Conservation (phyloP, 352 stramenopile genomes). For the Aphanomyces cochlioides region DNA sequence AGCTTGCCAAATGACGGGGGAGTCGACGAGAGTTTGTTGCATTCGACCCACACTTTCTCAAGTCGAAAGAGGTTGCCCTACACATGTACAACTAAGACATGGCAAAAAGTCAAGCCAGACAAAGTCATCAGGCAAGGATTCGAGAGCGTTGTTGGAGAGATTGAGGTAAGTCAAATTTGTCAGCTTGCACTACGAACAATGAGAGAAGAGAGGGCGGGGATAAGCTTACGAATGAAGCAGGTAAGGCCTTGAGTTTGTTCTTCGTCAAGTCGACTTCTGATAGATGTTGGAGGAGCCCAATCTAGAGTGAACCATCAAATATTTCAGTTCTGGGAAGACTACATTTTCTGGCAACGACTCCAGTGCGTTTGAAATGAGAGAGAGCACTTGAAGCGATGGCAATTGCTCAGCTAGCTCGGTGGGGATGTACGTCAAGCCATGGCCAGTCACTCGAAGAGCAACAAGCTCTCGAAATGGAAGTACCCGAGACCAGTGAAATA, state of each 20-base stretch:
- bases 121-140: conserved; percentile 45
- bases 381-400: conserved; percentile 44
- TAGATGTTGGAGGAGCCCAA: conserved; percentile 40
- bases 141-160: conserved; percentile 50
- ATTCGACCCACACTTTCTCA: conserved; percentile 48
- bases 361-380: conserved; percentile 47
- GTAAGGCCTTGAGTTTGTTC: conserved; percentile 47
- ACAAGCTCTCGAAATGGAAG: conserved; percentile 42
- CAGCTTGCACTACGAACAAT: conserved; percentile 17
- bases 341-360: conserved; percentile 51
- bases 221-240: conserved; percentile 39
- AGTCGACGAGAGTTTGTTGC: conserved; percentile 46
- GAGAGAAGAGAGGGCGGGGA: neutral
- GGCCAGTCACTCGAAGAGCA: conserved; percentile 53
- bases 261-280: conserved; percentile 59
- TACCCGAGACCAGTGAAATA: conserved; percentile 55
- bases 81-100: neutral
- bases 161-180: conserved; percentile 40
- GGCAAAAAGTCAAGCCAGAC: conserved; percentile 16
- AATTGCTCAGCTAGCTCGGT: conserved; percentile 35
- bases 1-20: conserved; percentile 45
- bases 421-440: conserved; percentile 40
- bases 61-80: conserved; percentile 36
- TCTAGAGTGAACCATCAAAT: conserved; percentile 22
- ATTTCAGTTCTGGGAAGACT: neutral